Percentiles rank a stretch among this genome's conserved stretches.
Evolutionary conservation across 1,139 yeast species (phyloP).

Genomic region (Lodderomyces metapsilosis): DNA sequence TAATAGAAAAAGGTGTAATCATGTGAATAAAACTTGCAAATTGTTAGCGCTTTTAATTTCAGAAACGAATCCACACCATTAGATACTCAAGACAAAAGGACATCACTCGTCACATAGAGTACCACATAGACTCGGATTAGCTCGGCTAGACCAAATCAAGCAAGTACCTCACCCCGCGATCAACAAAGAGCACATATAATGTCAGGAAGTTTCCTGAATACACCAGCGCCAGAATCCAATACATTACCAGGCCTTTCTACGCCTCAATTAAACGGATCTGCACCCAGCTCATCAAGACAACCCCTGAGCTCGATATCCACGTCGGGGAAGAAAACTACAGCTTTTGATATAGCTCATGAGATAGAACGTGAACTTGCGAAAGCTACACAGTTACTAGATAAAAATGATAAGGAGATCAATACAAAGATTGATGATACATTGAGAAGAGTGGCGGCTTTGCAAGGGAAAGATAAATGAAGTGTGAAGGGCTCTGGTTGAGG

Average conservation of each 20-base stretch:
- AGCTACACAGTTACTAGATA: slow-evolving; percentile 26
- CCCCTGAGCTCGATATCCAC: slow-evolving; percentile 1
- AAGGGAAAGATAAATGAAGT: not conserved
- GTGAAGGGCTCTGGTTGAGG: too few relatives aligned
- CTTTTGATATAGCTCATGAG: slow-evolving; percentile 52
- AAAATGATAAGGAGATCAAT: slow-evolving; percentile 30
- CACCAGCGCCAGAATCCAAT: slow-evolving; percentile 10
- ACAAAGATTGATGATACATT: slow-evolving; percentile 26
- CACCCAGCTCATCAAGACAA: not conserved
- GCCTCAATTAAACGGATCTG: slow-evolving; percentile 15
- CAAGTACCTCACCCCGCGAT: too few relatives aligned
- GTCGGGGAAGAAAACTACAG: slow-evolving; percentile 29
- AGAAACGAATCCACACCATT: too few relatives aligned
- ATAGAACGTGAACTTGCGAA: slow-evolving; percentile 42
- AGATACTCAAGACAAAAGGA: too few relatives aligned
- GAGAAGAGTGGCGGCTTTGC: slow-evolving; percentile 16
- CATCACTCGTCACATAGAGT: too few relatives aligned
- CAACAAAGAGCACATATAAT: not conserved
- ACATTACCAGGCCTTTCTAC: slow-evolving; percentile 17
- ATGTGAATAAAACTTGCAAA: not conserved
- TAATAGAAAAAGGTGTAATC: not conserved
- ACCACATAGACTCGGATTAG: too few relatives aligned
- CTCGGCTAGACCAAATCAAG: too few relatives aligned
- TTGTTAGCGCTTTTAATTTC: not conserved
- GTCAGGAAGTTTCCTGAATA: slow-evolving; percentile 3